Percentiles rank a stretch among this genome's conserved stretches.
phyloP scores from a whole-genome alignment of 192 early-diverging fungal species.

The Mortierella alpina region DNA sequence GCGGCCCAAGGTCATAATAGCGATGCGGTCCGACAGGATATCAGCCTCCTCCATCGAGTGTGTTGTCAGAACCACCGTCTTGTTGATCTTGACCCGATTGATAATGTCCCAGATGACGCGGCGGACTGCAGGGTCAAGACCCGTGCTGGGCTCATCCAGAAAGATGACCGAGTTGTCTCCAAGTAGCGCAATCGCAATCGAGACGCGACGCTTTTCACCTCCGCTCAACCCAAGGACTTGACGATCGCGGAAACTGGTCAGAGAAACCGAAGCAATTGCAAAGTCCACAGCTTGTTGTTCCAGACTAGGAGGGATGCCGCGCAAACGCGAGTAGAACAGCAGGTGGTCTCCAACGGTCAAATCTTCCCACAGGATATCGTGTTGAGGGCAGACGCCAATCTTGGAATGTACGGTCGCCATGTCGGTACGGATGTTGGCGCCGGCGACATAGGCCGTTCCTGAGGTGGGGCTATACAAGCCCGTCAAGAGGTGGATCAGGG shows the following conservation, averaged over 20 bases:
- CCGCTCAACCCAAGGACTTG: conserved; percentile 57
- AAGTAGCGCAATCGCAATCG: conserved; percentile 63
- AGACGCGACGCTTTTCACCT: conserved; percentile 71
- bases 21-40: conserved; percentile 58
- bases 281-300: conserved; percentile 34
- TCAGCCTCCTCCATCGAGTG: conserved; percentile 79
- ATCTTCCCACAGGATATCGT: conserved; percentile 60
- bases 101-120: conserved; percentile 69
- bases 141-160: conserved; percentile 71
- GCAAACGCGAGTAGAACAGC: conserved; percentile 58
- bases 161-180: conserved; percentile 62
- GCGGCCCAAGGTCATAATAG: conserved; percentile 63
- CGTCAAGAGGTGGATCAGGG: conserved; percentile 52
- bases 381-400: conserved; percentile 68
- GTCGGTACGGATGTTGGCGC: conserved; percentile 43
- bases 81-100: conserved; percentile 55
- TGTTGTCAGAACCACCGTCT: conserved; percentile 69
- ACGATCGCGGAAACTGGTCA: conserved; percentile 52
- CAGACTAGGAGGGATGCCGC: conserved; percentile 48
- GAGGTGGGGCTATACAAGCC: conserved; percentile 34
- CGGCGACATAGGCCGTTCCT: conserved; percentile 44
- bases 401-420: conserved; percentile 45
- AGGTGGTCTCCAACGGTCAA: conserved; percentile 65
- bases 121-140: conserved; percentile 65
- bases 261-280: conserved; percentile 35